Conservation (phyloP, 2,329 filamentous ascomycete genomes). For the Macroventuria anomochaeta region DNA sequence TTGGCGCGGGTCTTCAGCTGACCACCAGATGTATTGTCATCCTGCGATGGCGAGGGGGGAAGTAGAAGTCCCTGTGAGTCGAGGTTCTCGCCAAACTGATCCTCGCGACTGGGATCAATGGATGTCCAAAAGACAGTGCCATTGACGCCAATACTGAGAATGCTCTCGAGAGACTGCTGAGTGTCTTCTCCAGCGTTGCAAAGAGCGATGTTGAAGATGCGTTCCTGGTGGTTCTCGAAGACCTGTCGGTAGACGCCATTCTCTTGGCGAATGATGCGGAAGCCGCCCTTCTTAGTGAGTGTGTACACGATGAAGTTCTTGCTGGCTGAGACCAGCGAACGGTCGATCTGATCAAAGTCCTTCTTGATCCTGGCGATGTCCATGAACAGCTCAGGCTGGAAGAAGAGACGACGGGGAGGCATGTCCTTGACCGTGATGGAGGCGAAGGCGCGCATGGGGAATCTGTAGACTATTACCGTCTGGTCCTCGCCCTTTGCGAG, state of each 20-base stretch:
- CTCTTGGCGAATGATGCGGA: conserved; percentile 92
- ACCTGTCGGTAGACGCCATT: conserved; percentile 91
- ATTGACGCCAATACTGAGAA: conserved; percentile 91
- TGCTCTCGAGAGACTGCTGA: conserved; percentile 64
- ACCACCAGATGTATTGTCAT: conserved; percentile 89
- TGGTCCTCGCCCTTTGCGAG: conserved; percentile 70
- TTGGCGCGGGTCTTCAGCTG: conserved; percentile 95
- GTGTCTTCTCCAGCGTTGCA: conserved; percentile 68
- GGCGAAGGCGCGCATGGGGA: conserved; percentile 96
- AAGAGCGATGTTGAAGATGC: conserved; percentile 91
- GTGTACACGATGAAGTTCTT: conserved; percentile 93
- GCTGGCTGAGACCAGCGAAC: conserved; percentile 87
- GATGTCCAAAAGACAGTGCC: conserved; percentile 96
- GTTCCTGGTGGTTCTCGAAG: conserved; percentile 89
- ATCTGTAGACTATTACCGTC: conserved; percentile 85
- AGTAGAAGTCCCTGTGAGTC: conserved; percentile 89
- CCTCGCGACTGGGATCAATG: conserved; percentile 55
- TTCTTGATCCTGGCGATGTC: conserved; percentile 96
- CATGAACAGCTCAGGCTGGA: conserved; percentile 82
- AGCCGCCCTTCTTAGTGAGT: conserved; percentile 88
- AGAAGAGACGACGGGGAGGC: conserved; percentile 64
- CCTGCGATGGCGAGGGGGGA: conserved; percentile 82
- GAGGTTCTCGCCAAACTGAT: conserved; percentile 76
- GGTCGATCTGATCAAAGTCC: conserved; percentile 96
- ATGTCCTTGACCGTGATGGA: conserved; percentile 74